These are phyloP conservation scores for Ceratonia siliqua DNA, from an alignment of 306 rosid genomes.

Conservation along the genomic window DNA sequence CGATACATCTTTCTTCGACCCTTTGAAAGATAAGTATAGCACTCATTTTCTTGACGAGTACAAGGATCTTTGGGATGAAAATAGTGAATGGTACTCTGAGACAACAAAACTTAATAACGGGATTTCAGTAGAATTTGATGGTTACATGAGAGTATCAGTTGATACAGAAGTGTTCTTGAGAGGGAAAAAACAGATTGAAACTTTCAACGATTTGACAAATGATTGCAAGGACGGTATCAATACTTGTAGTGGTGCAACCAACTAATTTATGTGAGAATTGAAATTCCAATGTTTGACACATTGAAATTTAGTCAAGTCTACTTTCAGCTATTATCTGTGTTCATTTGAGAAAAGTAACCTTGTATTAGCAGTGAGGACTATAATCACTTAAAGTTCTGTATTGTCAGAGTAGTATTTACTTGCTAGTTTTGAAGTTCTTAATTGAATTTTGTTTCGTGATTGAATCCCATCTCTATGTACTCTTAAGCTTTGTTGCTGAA, in stretches of 20 bases:
- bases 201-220: slow-evolving; percentile 89
- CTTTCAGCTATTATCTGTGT: slow-evolving; percentile 48
- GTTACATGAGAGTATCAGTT: slow-evolving; percentile 92
- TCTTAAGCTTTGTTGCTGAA: not conserved
- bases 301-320: slow-evolving; percentile 42
- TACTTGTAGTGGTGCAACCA: slow-evolving; percentile 69
- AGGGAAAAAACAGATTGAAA: slow-evolving; percentile 94
- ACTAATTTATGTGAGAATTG: slow-evolving; percentile 47
- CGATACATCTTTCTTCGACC: slow-evolving; percentile 69
- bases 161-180: slow-evolving; percentile 97
- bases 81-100: slow-evolving; percentile 80
- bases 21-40: slow-evolving; percentile 83
- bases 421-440: slow-evolving; percentile 32
- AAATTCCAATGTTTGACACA: slow-evolving; percentile 36
- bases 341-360: slow-evolving; percentile 62
- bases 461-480: slow-evolving; percentile 26
- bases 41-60: slow-evolving; percentile 91
- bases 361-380: slow-evolving; percentile 41
- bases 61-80: slow-evolving; percentile 88
- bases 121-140: slow-evolving; percentile 84
- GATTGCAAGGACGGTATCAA: slow-evolving; percentile 97
- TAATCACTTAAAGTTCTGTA: slow-evolving; percentile 49
- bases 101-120: slow-evolving; percentile 73
- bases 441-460: slow-evolving; percentile 28
- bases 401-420: slow-evolving; percentile 38